Base-by-base conservation (phyloP, 768 basidiomycete genomes). In the Lactarius tabidus region DNA sequence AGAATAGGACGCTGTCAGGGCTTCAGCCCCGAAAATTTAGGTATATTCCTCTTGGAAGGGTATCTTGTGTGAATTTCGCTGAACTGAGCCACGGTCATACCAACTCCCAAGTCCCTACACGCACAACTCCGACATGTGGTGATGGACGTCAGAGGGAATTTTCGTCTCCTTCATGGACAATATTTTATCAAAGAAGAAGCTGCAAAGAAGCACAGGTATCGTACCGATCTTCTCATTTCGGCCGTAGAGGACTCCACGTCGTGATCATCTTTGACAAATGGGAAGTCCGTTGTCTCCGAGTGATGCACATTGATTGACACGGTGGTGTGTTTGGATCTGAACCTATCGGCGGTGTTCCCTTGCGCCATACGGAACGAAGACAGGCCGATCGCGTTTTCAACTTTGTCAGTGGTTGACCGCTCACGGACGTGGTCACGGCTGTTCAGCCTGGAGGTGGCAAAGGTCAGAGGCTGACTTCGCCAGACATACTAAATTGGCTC, bases 401-500 rank as follows among this genome's bases (percentile, higher is more conserved):
- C 2, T 14, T n/a, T n/a, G 18, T 20, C 18, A 10, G 28, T 23
- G 8, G 15, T 3, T 1, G 57, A 17, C 17, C 57, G 51, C 15
- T 57, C 54, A 29, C 43, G 62, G 35, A 67, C 9, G 17, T 31
- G 5, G 29, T 60, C 45, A 3, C 66, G 62, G 38, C 35, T 52
- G 29, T 67, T 67, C 58, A 67, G n/a, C 57, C 66, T 67, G 17
- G 35, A 36, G 17, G 59, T 6, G 20, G 29, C n/a, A n/a, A 18
- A 36, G 29, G 58, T 63, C 61, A 63, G 36, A 18, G 41, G n/a
- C 17, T 9, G 28, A 45, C 29, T n/a, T 26, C 26, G 12, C 1
- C 26, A 18, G 51, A 18, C 29, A 7, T 20, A 23, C n/a, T 45
- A 38, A n/a, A 26, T n/a, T 29, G 20, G 20, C 56, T 75, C 75